These are phyloP conservation scores for Hibiscus tridactylites DNA, from an alignment of 345 rosid species.

Conservation along the genomic window DNA sequence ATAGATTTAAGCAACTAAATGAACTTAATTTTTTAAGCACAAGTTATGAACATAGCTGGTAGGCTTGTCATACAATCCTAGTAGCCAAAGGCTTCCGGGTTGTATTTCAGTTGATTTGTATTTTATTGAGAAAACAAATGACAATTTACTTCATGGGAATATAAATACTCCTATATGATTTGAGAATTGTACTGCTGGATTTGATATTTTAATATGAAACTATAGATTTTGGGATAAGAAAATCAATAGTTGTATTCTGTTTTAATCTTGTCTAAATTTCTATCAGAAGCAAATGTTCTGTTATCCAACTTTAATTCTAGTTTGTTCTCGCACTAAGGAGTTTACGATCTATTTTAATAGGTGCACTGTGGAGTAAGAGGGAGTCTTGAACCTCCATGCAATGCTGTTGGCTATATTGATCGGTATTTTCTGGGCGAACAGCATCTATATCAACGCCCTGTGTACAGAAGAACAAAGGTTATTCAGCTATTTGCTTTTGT, in stretches of 20 bases:
- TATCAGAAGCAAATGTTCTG: neutral
- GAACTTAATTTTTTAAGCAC: neutral
- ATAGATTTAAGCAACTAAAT: neutral
- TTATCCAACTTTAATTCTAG: neutral
- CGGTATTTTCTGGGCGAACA: conserved; percentile 37
- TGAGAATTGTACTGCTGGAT: neutral
- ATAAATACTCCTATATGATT: neutral
- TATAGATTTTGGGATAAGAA: neutral
- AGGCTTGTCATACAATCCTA: neutral
- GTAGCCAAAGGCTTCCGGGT: neutral
- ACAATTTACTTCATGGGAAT: neutral
- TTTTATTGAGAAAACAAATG: neutral
- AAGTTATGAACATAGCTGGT: neutral
- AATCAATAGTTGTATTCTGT: neutral
- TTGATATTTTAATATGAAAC: neutral
- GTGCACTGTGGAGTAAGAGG: conserved; percentile 51
- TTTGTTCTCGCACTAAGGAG: neutral
- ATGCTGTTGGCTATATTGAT: conserved; percentile 49
- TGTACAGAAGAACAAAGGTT: conserved; percentile 47
- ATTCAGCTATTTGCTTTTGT: neutral
- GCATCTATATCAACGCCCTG: conserved; percentile 49
- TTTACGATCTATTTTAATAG: conserved; percentile 14
- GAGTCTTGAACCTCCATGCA: conserved; percentile 52
- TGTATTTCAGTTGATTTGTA: neutral
- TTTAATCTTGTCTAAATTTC: neutral